Evolutionary conservation across 768 basidiomycete species (phyloP).

Genomic region (Naematelia aurantialba): DNA sequence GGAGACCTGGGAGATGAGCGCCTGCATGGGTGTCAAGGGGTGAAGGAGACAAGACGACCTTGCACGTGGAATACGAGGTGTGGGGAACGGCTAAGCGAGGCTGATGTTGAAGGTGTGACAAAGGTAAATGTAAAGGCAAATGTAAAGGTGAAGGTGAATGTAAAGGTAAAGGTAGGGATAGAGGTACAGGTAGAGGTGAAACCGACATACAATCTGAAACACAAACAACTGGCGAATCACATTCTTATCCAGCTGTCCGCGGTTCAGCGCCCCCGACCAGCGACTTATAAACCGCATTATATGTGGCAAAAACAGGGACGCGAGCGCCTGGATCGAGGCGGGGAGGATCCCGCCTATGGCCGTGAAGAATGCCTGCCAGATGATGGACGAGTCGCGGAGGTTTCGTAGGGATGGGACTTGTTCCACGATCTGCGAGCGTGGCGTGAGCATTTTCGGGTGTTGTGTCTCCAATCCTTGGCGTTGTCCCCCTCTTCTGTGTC

Average conservation of each 20-base stretch:
- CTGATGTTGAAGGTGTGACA: too few relatives aligned
- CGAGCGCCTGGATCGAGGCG: conserved; percentile 27
- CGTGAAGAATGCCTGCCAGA: conserved; percentile 31
- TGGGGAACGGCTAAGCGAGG: too few relatives aligned
- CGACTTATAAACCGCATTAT: conserved; percentile 27
- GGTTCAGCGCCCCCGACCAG: conserved; percentile 35
- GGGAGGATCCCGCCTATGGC: conserved; percentile 30
- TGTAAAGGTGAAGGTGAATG: too few relatives aligned
- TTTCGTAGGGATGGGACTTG: conserved; percentile 14
- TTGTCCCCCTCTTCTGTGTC: too few relatives aligned
- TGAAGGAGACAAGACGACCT: too few relatives aligned
- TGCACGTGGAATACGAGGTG: too few relatives aligned
- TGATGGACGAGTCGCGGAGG: conserved; percentile 14
- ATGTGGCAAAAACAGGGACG: conserved; percentile 32
- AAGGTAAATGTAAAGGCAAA: too few relatives aligned
- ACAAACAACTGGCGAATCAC: conserved; percentile 36
- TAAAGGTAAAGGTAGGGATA: too few relatives aligned
- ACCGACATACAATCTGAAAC: conserved; percentile 33
- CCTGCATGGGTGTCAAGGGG: too few relatives aligned
- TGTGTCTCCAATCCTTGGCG: too few relatives aligned
- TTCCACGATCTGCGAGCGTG: conserved; percentile 11
- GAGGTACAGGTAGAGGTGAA: too few relatives aligned
- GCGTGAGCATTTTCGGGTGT: neutral
- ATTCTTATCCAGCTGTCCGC: conserved; percentile 38
- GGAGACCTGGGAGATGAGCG: too few relatives aligned